A percentile compares a stretch with the other conserved stretches of the same genome.
Evolutionary conservation across 108 stramenopile genomes (phyloP).

Genomic region (Skeletonema grethae): DNA sequence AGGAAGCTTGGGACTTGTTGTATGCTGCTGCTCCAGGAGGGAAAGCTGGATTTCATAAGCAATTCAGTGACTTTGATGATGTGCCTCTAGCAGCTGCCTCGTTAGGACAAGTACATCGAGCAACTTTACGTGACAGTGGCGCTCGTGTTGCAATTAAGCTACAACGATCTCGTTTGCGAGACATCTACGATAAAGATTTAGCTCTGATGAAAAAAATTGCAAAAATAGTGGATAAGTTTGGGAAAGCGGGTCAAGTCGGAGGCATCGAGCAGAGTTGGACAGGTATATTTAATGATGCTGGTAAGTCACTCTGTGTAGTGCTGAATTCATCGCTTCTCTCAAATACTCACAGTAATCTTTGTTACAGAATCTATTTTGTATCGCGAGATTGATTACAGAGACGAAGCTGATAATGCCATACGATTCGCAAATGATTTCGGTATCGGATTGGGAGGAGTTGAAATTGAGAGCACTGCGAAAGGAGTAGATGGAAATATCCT

Average conservation of each 20-base stretch:
- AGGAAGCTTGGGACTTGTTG: conserved; percentile 80
- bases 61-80: conserved; percentile 82
- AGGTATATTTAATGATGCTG: conserved; percentile 80
- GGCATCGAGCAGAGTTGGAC: conserved; percentile 84
- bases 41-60: conserved; percentile 49
- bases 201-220: conserved; percentile 84
- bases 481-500: conserved; percentile 63
- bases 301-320: no score
- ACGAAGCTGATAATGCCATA: conserved; percentile 88
- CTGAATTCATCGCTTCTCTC: no score
- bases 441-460: conserved; percentile 69
- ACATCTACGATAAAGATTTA: conserved; percentile 92
- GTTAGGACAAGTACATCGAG: conserved; percentile 93
- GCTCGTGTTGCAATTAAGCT: conserved; percentile 89
- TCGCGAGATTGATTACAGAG: conserved; percentile 95
- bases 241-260: conserved; percentile 62
- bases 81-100: conserved; percentile 89
- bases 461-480: conserved; percentile 47
- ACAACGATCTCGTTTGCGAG: conserved; percentile 80
- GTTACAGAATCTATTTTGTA: conserved; percentile 82
- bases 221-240: conserved; percentile 64
- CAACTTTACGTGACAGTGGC: conserved; percentile 58
- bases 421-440: conserved; percentile 90
- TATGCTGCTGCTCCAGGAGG: conserved; percentile 70
- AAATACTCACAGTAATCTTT: no score